These are phyloP conservation scores for Chaetoceros muelleri DNA, from an alignment of 108 stramenopile species.

Conservation along the genomic window DNA sequence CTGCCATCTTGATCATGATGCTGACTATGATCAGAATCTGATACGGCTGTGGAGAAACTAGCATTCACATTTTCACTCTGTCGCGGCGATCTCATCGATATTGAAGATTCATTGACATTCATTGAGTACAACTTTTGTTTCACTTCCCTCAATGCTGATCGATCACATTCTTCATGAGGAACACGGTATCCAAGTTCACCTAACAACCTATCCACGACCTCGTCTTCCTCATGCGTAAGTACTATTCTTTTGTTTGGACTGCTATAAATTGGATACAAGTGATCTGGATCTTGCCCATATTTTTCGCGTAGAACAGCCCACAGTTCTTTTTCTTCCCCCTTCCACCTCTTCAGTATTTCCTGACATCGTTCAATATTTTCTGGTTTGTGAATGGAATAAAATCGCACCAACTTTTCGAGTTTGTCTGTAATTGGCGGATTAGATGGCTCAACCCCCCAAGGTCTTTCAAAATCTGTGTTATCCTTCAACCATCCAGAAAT, in stretches of 20 bases:
- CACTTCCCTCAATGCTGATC: neutral
- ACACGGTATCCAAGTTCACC: slow-evolving; percentile 41
- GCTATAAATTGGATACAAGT: slow-evolving; percentile 41
- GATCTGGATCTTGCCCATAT: slow-evolving; percentile 69
- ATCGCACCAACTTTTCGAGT: slow-evolving; percentile 57
- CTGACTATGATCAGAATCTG: slow-evolving; percentile 16
- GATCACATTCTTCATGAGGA: slow-evolving; percentile 11
- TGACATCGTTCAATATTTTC: slow-evolving; percentile 48
- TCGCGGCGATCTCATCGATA: neutral
- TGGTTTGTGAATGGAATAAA: slow-evolving; percentile 68
- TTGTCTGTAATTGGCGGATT: slow-evolving; percentile 52
- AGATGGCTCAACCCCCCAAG: slow-evolving; percentile 73
- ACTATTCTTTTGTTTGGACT: slow-evolving; percentile 30
- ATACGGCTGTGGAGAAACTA: slow-evolving; percentile 21
- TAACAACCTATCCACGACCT: slow-evolving; percentile 48
- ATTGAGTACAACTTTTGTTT: slow-evolving; percentile 3
- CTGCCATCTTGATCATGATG: slow-evolving; percentile 16
- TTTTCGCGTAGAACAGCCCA: slow-evolving; percentile 59
- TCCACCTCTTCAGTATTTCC: slow-evolving; percentile 60
- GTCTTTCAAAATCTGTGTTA: slow-evolving; percentile 67
- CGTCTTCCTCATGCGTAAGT: slow-evolving; percentile 61
- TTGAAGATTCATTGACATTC: neutral
- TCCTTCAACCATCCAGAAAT: slow-evolving; percentile 80
- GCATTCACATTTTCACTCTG: neutral
- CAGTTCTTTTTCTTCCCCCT: slow-evolving; percentile 58